Evolutionary conservation across 2,329 filamentous ascomycete genomes (phyloP).

Genomic region (Fusarium sp.): DNA sequence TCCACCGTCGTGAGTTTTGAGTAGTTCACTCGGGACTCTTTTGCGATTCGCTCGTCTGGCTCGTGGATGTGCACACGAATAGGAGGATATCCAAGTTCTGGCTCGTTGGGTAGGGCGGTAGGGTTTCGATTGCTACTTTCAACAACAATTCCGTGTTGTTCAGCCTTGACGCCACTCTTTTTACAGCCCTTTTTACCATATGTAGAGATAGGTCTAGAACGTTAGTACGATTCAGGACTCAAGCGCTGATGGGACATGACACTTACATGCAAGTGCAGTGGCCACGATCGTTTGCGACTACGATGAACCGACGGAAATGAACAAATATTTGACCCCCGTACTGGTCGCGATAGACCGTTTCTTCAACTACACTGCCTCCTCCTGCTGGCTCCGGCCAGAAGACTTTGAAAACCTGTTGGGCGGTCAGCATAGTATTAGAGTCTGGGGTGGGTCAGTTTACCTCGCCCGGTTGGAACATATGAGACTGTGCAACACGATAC

Average conservation of each 20-base stretch:
- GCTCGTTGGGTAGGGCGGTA: conserved; percentile 52
- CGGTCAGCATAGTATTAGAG: neutral
- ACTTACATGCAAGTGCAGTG: conserved; percentile 67
- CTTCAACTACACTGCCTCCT: conserved; percentile 47
- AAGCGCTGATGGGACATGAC: neutral
- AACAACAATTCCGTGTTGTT: conserved; percentile 64
- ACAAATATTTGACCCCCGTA: conserved; percentile 55
- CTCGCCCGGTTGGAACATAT: conserved; percentile 52
- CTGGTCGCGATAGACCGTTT: conserved; percentile 47
- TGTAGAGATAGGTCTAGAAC: conserved; percentile 62
- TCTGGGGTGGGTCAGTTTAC: conserved; percentile 37
- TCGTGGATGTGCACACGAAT: conserved; percentile 56
- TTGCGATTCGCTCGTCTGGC: conserved; percentile 56
- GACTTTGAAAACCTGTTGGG: conserved; percentile 62
- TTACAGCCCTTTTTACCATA: conserved; percentile 62
- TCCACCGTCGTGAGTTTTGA: conserved; percentile 65
- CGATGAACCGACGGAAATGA: conserved; percentile 64
- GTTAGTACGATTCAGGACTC: conserved; percentile 11
- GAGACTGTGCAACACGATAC: conserved; percentile 51
- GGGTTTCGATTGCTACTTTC: conserved; percentile 47
- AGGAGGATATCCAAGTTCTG: conserved; percentile 57
- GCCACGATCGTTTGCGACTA: conserved; percentile 61
- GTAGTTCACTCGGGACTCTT: conserved; percentile 66
- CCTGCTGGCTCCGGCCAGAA: conserved; percentile 63
- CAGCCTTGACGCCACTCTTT: conserved; percentile 62